These are phyloP conservation scores for Dendrocalamus latiflorus DNA, from an alignment of 202 grass and related monocot species.

Conservation along the genomic window DNA sequence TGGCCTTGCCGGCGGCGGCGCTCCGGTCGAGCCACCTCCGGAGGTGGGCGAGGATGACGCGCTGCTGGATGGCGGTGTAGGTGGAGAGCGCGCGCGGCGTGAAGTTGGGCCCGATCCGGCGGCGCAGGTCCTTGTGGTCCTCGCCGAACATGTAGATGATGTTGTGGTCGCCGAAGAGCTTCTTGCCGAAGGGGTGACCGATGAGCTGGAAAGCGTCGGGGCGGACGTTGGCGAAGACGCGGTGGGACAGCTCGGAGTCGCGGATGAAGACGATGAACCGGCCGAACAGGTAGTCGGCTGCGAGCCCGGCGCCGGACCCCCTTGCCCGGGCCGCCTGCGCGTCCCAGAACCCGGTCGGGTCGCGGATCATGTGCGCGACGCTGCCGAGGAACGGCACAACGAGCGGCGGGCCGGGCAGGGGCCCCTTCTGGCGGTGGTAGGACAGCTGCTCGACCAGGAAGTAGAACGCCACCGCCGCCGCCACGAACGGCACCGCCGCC, in stretches of 20 bases:
- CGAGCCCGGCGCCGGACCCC: constrained; percentile 57
- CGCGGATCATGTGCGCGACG: constrained; percentile 50
- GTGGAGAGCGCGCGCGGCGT: constrained; percentile 73
- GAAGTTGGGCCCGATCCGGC: constrained; percentile 83
- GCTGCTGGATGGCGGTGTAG: constrained; percentile 80
- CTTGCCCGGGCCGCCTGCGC: constrained; percentile 50
- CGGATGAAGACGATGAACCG: constrained; percentile 87
- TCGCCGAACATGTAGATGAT: constrained; percentile 99
- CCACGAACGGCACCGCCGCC: constrained; percentile 50
- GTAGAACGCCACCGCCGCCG: constrained; percentile 27
- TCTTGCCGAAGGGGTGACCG: constrained; percentile 92
- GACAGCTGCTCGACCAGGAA: constrained; percentile 71
- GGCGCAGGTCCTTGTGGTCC: constrained; percentile 82
- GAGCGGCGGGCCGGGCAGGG: constrained; percentile 51
- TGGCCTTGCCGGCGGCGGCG: background rate
- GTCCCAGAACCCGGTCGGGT: constrained; percentile 80
- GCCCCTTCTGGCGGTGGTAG: constrained; percentile 75
- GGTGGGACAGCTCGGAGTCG: constrained; percentile 79
- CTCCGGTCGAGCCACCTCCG: constrained; percentile 47
- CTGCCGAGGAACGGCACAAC: constrained; percentile 79
- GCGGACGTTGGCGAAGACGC: constrained; percentile 89
- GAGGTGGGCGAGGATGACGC: constrained; percentile 68
- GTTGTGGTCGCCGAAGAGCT: constrained; percentile 92
- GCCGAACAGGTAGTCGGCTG: constrained; percentile 67
- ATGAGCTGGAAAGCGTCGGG: constrained; percentile 95